Percentiles rank a stretch among this genome's conserved stretches.
Conservation (phyloP, 768 basidiomycete species). For the Butyriboletus loyo region DNA sequence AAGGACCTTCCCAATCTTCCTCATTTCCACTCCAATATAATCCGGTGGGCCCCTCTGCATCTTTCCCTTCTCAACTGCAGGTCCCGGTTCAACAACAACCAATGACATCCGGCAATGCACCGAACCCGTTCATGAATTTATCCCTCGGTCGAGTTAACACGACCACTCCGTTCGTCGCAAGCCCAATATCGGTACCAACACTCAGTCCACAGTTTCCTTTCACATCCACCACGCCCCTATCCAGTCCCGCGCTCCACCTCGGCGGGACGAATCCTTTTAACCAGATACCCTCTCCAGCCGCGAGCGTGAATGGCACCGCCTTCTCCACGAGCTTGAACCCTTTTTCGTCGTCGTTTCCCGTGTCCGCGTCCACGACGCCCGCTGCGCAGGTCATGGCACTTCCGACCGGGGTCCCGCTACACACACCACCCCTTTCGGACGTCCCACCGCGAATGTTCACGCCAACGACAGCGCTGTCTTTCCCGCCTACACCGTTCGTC, state of each 20-base stretch:
- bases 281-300: background rate
- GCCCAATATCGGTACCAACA: slow-evolving; percentile 6
- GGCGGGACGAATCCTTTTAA: slow-evolving; percentile 20
- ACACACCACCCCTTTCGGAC: background rate
- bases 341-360: slow-evolving; percentile 9
- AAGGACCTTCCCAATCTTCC: slow-evolving; percentile 35
- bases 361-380: slow-evolving; percentile 8
- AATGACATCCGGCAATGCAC: background rate
- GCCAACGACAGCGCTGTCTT: background rate
- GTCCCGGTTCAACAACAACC: slow-evolving; percentile 6
- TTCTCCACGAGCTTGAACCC: slow-evolving; percentile 12
- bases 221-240: background rate
- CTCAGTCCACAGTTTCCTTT: slow-evolving; percentile 4
- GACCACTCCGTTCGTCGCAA: background rate
- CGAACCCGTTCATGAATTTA: slow-evolving; percentile 23
- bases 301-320: background rate
- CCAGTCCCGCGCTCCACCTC: slow-evolving; percentile 15
- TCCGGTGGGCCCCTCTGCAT: background rate
- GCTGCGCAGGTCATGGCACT: slow-evolving; percentile 4
- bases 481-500: slow-evolving; percentile 4
- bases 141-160: slow-evolving; percentile 5
- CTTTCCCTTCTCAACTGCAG: slow-evolving; percentile 18
- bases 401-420: slow-evolving; percentile 6
- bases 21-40: slow-evolving; percentile 47
- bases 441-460: background rate